Conservation (phyloP, 306 rosid species). For the Herpetospermum pedunculosum region DNA sequence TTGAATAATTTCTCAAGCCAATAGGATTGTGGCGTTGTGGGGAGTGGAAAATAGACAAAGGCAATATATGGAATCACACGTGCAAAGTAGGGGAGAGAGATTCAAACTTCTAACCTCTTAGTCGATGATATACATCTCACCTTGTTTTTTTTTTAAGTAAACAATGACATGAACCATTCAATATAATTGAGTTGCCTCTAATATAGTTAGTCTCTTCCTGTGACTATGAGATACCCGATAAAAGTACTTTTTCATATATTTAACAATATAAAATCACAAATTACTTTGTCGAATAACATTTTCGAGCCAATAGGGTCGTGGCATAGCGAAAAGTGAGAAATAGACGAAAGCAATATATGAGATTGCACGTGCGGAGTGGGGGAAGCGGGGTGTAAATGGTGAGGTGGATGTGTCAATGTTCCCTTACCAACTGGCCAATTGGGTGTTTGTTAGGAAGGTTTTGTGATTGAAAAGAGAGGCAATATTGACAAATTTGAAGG, state of each 20-base stretch:
- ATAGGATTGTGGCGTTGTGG: no score
- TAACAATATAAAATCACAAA: not conserved
- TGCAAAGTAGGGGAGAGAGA: no score
- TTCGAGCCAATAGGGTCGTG: no score
- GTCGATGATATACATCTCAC: no score
- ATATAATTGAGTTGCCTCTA: no score
- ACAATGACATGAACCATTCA: no score
- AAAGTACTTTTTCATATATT: not conserved
- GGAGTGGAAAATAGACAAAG: not conserved
- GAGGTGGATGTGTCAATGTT: slow-evolving; percentile 33
- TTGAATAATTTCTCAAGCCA: no score
- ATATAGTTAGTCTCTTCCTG: no score
- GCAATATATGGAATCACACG: slow-evolving; percentile 11
- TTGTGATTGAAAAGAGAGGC: not conserved
- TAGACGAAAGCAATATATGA: not conserved
- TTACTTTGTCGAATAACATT: no score
- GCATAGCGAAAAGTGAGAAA: not conserved
- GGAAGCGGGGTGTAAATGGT: slow-evolving; percentile 13
- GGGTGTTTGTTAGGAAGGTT: slow-evolving; percentile 2
- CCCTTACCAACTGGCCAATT: slow-evolving; percentile 35
- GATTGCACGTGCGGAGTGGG: slow-evolving; percentile 27
- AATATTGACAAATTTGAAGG: not conserved
- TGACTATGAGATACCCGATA: no score
- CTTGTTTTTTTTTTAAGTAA: no score
- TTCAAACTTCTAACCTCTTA: no score